Percentiles rank a stretch among this genome's conserved stretches.
phyloP scores from a whole-genome alignment of 371 early-diverging fungal species.

The Rhizopus stolonifer region DNA sequence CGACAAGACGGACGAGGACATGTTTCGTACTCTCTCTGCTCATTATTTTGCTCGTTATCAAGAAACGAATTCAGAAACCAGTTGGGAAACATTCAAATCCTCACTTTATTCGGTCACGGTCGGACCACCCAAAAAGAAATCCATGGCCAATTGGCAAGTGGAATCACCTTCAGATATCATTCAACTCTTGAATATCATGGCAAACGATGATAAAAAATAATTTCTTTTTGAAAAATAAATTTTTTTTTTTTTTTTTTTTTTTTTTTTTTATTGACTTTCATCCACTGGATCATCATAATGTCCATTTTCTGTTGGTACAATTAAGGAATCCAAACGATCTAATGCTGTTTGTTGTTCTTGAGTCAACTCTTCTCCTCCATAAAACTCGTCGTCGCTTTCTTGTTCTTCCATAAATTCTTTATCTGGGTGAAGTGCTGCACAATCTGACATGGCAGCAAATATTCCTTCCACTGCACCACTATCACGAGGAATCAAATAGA shows the following conservation, averaged over 20 bases:
- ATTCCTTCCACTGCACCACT: conserved; percentile 68
- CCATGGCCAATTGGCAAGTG: conserved; percentile 82
- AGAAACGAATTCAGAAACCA: conserved; percentile 6
- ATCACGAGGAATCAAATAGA: conserved; percentile 69
- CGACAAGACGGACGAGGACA: conserved; percentile 97
- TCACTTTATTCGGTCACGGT: conserved; percentile 59
- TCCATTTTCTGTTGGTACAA: conserved; percentile 27
- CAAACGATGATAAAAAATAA: conserved; percentile 10
- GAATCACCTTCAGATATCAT: conserved; percentile 49
- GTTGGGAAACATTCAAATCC: conserved; percentile 11
- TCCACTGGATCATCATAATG: conserved; percentile 2
- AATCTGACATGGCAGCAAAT: conserved; percentile 72
- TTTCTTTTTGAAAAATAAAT: background rate
- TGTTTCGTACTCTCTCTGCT: conserved; percentile 67
- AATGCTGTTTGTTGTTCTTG: conserved; percentile 51
- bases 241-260: background rate
- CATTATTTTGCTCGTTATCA: conserved; percentile 18
- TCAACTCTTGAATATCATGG: conserved; percentile 30
- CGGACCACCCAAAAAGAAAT: conserved; percentile 78
- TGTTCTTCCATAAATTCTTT: conserved; percentile 45
- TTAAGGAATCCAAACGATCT: conserved; percentile 41
- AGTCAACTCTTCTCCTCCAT: conserved; percentile 45
- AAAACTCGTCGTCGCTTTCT: conserved; percentile 36
- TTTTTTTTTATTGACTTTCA: background rate
- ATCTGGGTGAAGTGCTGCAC: conserved; percentile 77